Evolutionary conservation across 768 basidiomycete species (phyloP).

Genomic region (Gloeophyllum trabeum): DNA sequence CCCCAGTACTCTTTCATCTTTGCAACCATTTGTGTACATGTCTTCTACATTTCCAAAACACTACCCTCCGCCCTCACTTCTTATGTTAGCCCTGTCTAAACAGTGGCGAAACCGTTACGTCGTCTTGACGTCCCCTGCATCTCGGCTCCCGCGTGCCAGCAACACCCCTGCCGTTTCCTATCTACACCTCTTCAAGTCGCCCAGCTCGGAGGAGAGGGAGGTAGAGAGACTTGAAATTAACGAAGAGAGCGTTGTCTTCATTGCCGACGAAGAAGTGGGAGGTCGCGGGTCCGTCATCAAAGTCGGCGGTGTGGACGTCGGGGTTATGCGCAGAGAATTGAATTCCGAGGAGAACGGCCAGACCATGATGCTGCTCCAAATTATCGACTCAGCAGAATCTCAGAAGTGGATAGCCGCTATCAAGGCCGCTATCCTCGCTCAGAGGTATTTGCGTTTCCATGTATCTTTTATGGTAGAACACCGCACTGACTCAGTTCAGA

Average conservation of each 20-base stretch:
- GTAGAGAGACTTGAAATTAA: constrained; percentile 68
- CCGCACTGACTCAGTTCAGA: constrained; percentile 21
- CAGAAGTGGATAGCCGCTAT: constrained; percentile 71
- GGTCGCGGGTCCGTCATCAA: constrained; percentile 47
- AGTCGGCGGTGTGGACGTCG: constrained; percentile 54
- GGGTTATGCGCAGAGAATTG: constrained; percentile 22
- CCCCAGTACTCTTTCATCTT: constrained; percentile 42
- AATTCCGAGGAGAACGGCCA: constrained; percentile 34
- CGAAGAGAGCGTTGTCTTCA: constrained; percentile 65
- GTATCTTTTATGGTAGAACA: not conserved
- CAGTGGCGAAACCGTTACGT: constrained; percentile 63
- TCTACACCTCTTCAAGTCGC: constrained; percentile 65
- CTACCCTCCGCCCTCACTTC: constrained; percentile 51
- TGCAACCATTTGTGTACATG: constrained; percentile 41
- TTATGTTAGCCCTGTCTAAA: constrained; percentile 62
- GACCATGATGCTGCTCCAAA: constrained; percentile 64
- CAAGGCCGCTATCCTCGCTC: constrained; percentile 60
- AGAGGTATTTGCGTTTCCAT: constrained; percentile 40
- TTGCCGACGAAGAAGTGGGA: constrained; percentile 44
- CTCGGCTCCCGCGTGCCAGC: constrained; percentile 1
- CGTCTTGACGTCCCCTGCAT: constrained; percentile 29
- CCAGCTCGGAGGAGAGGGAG: constrained; percentile 50
- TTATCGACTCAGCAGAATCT: constrained; percentile 45
- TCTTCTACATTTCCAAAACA: constrained; percentile 54
- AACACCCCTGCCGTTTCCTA: constrained; percentile 17